Base-by-base conservation (phyloP, 305 asterid genomes). In the Solanum aculeatissimum region DNA sequence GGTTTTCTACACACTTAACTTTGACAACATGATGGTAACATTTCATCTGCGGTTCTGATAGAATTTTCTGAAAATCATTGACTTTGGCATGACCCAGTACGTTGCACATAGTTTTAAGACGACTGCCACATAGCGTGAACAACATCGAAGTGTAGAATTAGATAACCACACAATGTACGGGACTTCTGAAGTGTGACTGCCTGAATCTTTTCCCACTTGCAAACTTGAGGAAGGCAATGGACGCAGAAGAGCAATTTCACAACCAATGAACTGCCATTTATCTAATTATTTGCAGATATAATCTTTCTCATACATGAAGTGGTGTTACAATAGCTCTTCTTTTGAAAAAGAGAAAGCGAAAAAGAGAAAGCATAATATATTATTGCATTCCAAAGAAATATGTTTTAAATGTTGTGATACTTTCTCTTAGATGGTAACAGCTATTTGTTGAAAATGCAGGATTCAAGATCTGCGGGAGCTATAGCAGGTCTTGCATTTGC, bases 401-500 rank as follows among this genome's bases (percentile, higher is more conserved):
- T 47, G 60, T 4, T 47, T 74, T 74, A 74, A 29, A 74, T 74
- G 60, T 72, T 74, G 81, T 47, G 40, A 23, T 74, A 74, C 60
- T 27, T 74, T 45, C 62, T 47, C 60, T 72, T 74, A 74, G 62
- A 25, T 47, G 62, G 62, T 47, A 23, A 75, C 11, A 9, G 57
- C 43, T 75, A 25, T 75, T 47, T 75, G 38, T 45, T 47, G 16
- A 47, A 53, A 74, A 80, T 85, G 84, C 92, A 96, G 99, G 98
- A 96, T 87, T 88, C 94, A 43, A 90, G 93, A 84, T 94, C 98
- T 54, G 85, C 92, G 84, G 98, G 97, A 72, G 94, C 98, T 85
- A 82, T 94, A 82, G 98, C 98, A 43, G 98, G 96, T 81, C 86
- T 96, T 85, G 95, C 97, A 75, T 88, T 96, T 87, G 95, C 98